These are phyloP conservation scores for Dentipellis sp. DNA, from an alignment of 768 basidiomycete species.

Conservation along the genomic window DNA sequence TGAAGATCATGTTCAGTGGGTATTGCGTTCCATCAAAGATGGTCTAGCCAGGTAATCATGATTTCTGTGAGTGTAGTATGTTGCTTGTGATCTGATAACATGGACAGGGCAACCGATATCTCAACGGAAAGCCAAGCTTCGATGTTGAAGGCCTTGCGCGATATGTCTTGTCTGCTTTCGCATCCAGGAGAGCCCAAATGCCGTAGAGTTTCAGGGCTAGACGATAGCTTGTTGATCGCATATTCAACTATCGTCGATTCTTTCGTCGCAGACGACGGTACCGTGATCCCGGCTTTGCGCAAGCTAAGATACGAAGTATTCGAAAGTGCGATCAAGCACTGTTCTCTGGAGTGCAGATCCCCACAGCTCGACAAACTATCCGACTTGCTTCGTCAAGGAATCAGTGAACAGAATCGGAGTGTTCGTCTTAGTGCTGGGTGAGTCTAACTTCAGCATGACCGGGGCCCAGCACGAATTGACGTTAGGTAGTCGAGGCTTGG, in stretches of 20 bases:
- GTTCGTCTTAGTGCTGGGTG: constrained; percentile 15
- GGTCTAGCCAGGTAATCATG: background rate
- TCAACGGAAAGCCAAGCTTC: constrained; percentile 1
- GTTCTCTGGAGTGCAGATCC: constrained; percentile 19
- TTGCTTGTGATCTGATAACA: no score
- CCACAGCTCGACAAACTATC: constrained; percentile 3
- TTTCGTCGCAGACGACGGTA: constrained; percentile 38
- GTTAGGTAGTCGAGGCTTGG: constrained; percentile 7
- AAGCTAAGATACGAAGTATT: constrained; percentile 34
- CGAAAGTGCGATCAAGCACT: constrained; percentile 32
- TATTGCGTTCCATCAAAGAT: background rate
- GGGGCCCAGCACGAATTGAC: background rate
- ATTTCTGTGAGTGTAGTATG: no score
- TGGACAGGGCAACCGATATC: background rate
- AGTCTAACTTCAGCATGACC: background rate
- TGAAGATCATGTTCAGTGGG: background rate
- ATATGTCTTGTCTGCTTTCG: constrained; percentile 7
- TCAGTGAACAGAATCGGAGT: constrained; percentile 9
- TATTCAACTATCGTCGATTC: constrained; percentile 27
- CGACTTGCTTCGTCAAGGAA: background rate
- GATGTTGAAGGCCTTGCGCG: constrained; percentile 2
- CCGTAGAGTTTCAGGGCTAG: background rate
- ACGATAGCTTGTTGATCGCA: constrained; percentile 19
- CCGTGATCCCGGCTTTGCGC: constrained; percentile 37
- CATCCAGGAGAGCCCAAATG: background rate